Evolutionary conservation across 768 basidiomycete species (phyloP), one percentile per base, ranked within the genome.

Genomic region (Macrolepiota albuminosa): DNA sequence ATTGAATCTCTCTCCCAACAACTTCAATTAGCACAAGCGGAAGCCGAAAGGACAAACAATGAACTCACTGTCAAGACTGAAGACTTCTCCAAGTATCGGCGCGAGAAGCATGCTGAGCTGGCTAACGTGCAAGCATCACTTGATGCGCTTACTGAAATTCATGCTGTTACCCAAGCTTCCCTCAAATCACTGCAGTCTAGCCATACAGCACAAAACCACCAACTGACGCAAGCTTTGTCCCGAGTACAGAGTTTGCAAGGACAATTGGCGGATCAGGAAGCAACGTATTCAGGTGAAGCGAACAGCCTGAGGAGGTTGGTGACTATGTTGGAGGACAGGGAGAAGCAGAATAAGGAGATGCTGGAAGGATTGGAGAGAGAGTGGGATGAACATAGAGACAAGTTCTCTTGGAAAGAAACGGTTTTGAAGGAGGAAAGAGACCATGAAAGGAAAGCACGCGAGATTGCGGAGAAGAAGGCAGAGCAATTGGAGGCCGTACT

Each of bases 301-400:
- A 84, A 81, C 43, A 84, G 85, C 13, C 73, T 95, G 64, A 83
- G 84, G 59, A 81, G 93, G 34, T 78, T 97, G 18, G 87, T 95
- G 11, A 75, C 81, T 7, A 84, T 95, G 78, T 87, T 97, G 79
- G 93, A 98, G 70, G 88, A 88, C 58, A 82, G 95, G 40, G 93
- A 95, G 70, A 85, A 86, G 55, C 89, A 95, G 63, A 84, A 91
- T 24, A 91, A 92, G 75, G 81, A 83, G 24, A 84, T 93, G 56
- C 87, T 98, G 0, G 88, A 93, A 26, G 79, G 79, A 42, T 84
- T 98, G 57, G 95, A 97, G 72, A 79, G 76, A 33, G 93, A 96
- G 64, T 89, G 91, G 84, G 88, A 88, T 26, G 78, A 78, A 21
- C 81, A 94, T 10, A 84, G 86, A 8, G 85, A 87, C 46, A 83